A percentile compares a stretch with the other conserved stretches of the same genome.
phyloP scores from a whole-genome alignment of 352 stramenopile species.

The Phytophthora constricta region DNA sequence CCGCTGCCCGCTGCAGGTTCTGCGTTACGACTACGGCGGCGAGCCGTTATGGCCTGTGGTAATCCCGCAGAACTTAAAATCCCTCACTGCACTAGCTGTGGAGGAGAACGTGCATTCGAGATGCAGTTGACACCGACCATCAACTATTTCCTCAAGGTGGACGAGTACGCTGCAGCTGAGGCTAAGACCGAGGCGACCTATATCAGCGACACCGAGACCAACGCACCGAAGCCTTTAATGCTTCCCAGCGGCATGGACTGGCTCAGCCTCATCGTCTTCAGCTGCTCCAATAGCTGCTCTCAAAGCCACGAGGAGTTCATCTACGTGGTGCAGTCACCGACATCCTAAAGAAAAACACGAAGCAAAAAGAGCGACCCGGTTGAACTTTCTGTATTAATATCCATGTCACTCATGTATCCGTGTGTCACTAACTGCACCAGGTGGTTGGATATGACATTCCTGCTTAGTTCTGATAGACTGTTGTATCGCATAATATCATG shows the following conservation, averaged over 20 bases:
- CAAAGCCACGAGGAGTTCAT: constrained; percentile 74
- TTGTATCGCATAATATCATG: no score
- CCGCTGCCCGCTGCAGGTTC: constrained; percentile 75
- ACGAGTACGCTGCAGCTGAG: constrained; percentile 51
- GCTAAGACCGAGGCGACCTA: neutral
- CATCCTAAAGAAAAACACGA: constrained; percentile 18
- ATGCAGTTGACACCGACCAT: constrained; percentile 85
- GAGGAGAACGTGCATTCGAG: constrained; percentile 75
- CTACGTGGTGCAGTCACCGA: constrained; percentile 57
- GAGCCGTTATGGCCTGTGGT: constrained; percentile 80
- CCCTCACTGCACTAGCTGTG: constrained; percentile 59
- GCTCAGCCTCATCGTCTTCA: constrained; percentile 81
- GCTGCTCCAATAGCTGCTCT: constrained; percentile 71
- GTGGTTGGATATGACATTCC: no score
- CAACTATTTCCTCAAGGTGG: constrained; percentile 88
- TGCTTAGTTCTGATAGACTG: no score
- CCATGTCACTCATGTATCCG: neutral
- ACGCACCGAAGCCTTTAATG: constrained; percentile 8
- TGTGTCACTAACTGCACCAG: no score
- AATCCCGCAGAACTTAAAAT: constrained; percentile 53
- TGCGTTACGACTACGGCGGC: constrained; percentile 89
- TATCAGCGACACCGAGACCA: neutral
- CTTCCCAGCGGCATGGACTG: constrained; percentile 75
- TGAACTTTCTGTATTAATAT: neutral
- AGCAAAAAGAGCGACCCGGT: neutral